Evolutionary conservation across 768 basidiomycete genomes (phyloP), one percentile per base, ranked within the genome.

Genomic region (Rhodosporidiobolus odoratus): DNA sequence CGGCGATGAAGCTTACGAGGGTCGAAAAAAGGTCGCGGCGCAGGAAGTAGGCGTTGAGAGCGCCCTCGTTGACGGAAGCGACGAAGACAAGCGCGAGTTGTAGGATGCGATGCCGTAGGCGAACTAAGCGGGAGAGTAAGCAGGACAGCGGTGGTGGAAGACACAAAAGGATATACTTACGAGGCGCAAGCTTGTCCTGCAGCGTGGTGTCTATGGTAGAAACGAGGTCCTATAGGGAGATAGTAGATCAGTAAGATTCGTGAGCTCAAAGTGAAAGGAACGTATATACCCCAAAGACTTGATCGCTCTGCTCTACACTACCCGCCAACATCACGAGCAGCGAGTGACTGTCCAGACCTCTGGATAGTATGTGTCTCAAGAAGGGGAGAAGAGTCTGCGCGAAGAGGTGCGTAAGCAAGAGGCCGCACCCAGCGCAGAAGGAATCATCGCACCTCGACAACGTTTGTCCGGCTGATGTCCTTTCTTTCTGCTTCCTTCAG

Each of bases 1-100:
- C 45, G 32, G 57, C 37, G 62, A 69, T 63, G 65, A 76, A 75
- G 48, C 59, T 59, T 43, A 66, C 62, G 59, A 77, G 63, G 12
- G 67, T 68, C n/a, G 68, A 62, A 65, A 77, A 77, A 35, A 76
- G 66, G 69, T 77, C 75, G 25, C 76, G 73, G 15, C 76, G 75
- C 23, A 77, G 72, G 63, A 77, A 77, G 67, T 72, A 76, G 45
- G 75, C 65, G 60, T 58, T 68, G 41, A 75, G 53, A 7, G 69
- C 45, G 12, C 66, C 68, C 19, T 71, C 61, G 45, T 61, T 58
- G 62, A 74, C 66, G 16, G 63, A 57, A 1, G 67, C 27, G 43
- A 75, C 76, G 41, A 74, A 15, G 25, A 70, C 30, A 25, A 74
- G 69, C 2, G 74, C 68, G 52, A 77, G 68, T 19, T 66, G 67